Base-by-base conservation (phyloP, 192 early-diverging fungal species). In the Backusella parvicylindrica region DNA sequence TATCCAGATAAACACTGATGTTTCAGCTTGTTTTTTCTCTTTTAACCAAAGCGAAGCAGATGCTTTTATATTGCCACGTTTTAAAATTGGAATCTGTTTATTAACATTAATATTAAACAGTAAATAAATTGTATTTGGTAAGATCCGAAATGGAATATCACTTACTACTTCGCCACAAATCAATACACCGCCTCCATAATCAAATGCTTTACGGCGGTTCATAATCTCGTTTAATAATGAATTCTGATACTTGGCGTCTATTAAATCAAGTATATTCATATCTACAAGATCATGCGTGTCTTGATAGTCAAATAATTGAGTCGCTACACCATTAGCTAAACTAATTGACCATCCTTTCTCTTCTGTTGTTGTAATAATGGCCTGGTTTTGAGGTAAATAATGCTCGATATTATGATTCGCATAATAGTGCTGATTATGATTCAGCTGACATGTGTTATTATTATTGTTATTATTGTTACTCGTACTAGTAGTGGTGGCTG, bases 21-120 rank as follows among this genome's bases (percentile, higher is more conserved):
- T 68, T 1, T 82, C 88, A 50, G 77, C 75, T 53, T 84, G 82
- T 64, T 67, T 83, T 63, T 88, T 86, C 33, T 82, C 84, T 41
- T 90, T 90, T 53, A 90, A 81, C 89, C 89, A 90, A 23, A 90
- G 76, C 18, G 85, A 86, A 31, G 87, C 88, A 40, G 89, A 84
- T 23, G 87, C 82, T 16, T 82, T 85, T 53, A 79, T 79, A 9
- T 81, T 75, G 73, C 86, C 83, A n/a, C 81, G 81, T 70, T 88
- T 88, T 49, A 85, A 67, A 56, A 90, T 88, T 2, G 86, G 85
- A n/a, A 87, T 77, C 88, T 86, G 43, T 47, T 47, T 74, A 13
- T 15, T 64, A 32, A 49, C 16, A 77, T 47, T 47, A 7, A 64
- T 31, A 70, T 43, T 11, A 13, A 13, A 41, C 2, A 47, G 7